Evolutionary conservation across 83 land plant species (phyloP).

Genomic region (Picea abies): DNA sequence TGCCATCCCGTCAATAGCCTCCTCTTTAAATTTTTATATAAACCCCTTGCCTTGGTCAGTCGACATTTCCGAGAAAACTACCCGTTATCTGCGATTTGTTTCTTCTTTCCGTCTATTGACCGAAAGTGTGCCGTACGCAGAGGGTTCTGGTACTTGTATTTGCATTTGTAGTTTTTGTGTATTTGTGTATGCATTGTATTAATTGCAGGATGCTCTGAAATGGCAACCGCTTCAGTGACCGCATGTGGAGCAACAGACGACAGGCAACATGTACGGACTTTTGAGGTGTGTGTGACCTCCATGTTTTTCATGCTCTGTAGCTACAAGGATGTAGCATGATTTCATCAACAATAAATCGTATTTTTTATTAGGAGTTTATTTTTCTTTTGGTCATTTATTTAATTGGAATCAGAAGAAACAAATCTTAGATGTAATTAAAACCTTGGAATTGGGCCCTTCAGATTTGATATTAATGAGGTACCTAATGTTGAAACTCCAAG

Average conservation of each 20-base stretch:
- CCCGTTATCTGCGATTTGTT: no score
- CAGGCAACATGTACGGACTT: constrained; percentile 12
- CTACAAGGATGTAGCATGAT: no score
- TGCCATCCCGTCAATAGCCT: not conserved
- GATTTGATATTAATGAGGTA: no score
- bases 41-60: not conserved
- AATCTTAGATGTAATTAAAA: no score
- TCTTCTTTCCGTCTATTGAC: not conserved
- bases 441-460: no score
- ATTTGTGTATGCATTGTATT: not conserved
- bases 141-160: not conserved
- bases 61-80: not conserved
- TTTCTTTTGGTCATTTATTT: no score
- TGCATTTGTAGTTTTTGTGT: not conserved
- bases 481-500: no score
- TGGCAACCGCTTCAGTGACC: constrained; percentile 10
- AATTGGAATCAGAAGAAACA: no score
- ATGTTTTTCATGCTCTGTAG: no score
- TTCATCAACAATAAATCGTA: no score
- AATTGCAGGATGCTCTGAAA: constrained; percentile 6
- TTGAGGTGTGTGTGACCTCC: not conserved
- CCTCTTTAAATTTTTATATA: not conserved
- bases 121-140: not conserved
- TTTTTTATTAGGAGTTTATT: no score
- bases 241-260: constrained; percentile 13